Percentiles rank a stretch among this genome's conserved stretches.
Conservation (phyloP, 2,329 filamentous ascomycete species). For the Sclerotinia subarctica region DNA sequence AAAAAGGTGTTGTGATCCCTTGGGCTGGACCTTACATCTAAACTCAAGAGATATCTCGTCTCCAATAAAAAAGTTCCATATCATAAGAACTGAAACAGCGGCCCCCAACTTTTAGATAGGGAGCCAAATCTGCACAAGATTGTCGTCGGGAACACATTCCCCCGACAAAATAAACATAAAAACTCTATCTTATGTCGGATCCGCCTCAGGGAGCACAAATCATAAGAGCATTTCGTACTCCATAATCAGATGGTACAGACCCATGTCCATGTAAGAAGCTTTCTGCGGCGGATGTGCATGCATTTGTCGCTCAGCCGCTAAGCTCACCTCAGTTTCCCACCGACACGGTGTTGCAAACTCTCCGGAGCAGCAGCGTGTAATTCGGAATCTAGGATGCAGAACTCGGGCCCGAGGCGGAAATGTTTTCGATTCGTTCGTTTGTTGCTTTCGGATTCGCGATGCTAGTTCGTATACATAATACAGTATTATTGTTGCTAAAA, state of each 20-base stretch:
- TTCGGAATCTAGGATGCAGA: constrained; percentile 6
- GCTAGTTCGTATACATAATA: not conserved
- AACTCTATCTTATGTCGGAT: not conserved
- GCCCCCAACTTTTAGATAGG: not conserved
- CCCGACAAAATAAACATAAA: not conserved
- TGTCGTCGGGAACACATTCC: not conserved
- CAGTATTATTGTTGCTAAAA: too few relatives aligned
- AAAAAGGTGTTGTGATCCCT: not conserved
- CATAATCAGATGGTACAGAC: not conserved
- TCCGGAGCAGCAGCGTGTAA: not conserved
- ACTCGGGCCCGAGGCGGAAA: constrained; percentile 13
- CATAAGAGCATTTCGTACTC: not conserved
- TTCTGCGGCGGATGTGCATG: not conserved
- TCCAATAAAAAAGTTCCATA: not conserved
- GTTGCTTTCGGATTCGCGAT: not conserved
- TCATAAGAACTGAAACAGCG: not conserved
- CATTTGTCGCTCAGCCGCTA: constrained; percentile 5
- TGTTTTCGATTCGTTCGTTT: not conserved
- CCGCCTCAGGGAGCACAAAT: constrained; percentile 1
- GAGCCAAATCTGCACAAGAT: not conserved
- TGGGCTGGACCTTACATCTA: not conserved
- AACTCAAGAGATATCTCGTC: not conserved
- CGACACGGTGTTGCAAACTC: not conserved
- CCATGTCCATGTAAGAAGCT: not conserved
- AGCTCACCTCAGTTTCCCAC: not conserved